Percentiles rank a stretch among this genome's conserved stretches.
Evolutionary conservation across 495 filamentous ascomycete species (phyloP).

Genomic region (Hypoxylon lenormandii): DNA sequence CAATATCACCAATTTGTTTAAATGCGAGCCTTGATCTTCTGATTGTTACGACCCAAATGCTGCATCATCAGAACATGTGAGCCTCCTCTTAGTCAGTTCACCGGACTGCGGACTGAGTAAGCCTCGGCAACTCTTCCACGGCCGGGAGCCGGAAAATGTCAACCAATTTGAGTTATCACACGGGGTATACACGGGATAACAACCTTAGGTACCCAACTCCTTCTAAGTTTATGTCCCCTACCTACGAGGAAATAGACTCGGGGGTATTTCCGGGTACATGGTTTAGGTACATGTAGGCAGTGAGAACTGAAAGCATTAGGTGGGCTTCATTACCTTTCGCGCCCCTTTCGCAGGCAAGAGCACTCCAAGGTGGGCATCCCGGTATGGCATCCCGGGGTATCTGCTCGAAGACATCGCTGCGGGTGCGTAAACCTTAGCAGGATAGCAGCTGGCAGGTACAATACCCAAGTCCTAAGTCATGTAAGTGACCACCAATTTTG

Average conservation of each 20-base stretch:
- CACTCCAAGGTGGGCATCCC: background rate
- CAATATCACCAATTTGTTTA: background rate
- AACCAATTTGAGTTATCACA: no score
- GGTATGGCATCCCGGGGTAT: no score
- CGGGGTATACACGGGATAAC: no score
- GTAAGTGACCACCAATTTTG: no score
- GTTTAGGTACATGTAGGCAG: background rate
- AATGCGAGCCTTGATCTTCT: conserved; percentile 3
- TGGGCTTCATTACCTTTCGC: background rate
- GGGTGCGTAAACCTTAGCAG: no score
- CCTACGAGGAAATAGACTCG: no score
- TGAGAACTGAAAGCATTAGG: background rate
- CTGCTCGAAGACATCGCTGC: no score
- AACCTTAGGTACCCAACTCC: background rate
- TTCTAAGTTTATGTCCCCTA: background rate
- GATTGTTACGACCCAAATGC: conserved; percentile 5
- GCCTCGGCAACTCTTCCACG: conserved; percentile 3
- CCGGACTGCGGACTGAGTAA: conserved; percentile 21
- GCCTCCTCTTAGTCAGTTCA: background rate
- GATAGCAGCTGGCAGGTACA: no score
- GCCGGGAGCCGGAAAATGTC: background rate
- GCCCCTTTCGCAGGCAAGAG: conserved; percentile 6
- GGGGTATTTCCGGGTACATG: no score
- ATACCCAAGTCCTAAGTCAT: no score
- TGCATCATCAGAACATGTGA: conserved; percentile 4